These are phyloP conservation scores for Sarcodon aspratus DNA, from an alignment of 768 basidiomycete genomes.

Conservation along the genomic window DNA sequence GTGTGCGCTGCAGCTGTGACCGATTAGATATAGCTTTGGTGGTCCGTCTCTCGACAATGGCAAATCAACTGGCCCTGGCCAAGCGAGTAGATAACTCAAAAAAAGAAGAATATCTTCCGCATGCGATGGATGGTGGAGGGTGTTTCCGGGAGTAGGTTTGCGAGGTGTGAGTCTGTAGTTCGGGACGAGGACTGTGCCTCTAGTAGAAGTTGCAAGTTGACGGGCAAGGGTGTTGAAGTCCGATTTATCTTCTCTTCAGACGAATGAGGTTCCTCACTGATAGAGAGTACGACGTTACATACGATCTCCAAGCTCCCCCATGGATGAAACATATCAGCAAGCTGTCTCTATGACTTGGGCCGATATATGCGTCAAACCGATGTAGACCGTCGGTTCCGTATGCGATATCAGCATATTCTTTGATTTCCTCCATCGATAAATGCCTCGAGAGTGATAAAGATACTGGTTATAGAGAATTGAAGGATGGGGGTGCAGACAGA, in stretches of 20 bases:
- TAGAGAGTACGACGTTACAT: constrained; percentile 17
- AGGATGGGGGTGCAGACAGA: too few species aligned
- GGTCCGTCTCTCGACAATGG: not conserved
- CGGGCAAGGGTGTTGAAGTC: constrained; percentile 45
- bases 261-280: not conserved
- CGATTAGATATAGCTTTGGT: constrained; percentile 42
- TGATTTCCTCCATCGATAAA: too few species aligned
- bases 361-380: not conserved
- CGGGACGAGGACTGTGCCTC: constrained; percentile 52
- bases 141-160: constrained; percentile 15
- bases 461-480: too few species aligned
- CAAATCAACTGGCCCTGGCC: constrained; percentile 24
- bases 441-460: too few species aligned
- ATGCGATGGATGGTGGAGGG: constrained; percentile 59
- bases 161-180: constrained; percentile 62
- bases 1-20: constrained; percentile 78
- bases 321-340: constrained; percentile 59
- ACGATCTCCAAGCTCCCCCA: constrained; percentile 80
- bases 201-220: constrained; percentile 35
- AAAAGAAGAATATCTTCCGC: constrained; percentile 53
- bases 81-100: constrained; percentile 43
- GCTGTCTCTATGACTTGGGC: not conserved
- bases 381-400: not conserved
- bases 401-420: not conserved
- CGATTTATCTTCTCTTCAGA: constrained; percentile 58